These are phyloP conservation scores for Arabidopsis suecica DNA, from an alignment of 345 rosid species.

Conservation along the genomic window DNA sequence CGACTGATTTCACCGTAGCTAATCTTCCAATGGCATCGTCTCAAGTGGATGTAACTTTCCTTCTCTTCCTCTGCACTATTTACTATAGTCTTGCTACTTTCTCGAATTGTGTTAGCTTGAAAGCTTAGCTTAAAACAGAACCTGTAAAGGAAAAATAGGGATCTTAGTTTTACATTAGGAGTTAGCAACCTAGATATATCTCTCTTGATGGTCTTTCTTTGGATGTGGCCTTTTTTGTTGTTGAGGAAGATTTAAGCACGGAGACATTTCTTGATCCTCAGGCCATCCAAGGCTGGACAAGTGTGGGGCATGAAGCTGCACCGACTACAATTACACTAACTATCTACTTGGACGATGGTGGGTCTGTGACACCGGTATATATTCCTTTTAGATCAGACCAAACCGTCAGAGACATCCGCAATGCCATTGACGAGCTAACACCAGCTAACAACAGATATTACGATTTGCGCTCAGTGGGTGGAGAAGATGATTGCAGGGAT, in stretches of 20 bases:
- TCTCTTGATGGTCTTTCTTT: conserved; percentile 21
- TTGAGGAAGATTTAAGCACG: conserved; percentile 8
- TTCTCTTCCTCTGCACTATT: conserved; percentile 18
- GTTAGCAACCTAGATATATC: not conserved
- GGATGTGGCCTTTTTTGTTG: conserved; percentile 1
- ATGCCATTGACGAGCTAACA: not conserved
- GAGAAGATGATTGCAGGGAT: not conserved
- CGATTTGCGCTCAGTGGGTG: not conserved
- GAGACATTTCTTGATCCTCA: not conserved
- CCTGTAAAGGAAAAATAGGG: not conserved
- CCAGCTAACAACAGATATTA: not conserved
- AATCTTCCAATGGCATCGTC: conserved; percentile 15
- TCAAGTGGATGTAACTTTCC: conserved; percentile 30
- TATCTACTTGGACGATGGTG: not conserved
- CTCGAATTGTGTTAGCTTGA: not conserved
- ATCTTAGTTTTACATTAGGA: conserved; percentile 1
- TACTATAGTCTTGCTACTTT: conserved; percentile 7
- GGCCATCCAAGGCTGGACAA: not conserved
- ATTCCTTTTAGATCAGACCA: conserved; percentile 8
- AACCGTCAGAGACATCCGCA: conserved; percentile 39
- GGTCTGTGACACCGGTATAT: not conserved
- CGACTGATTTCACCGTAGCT: conserved; percentile 2
- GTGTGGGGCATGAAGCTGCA: not conserved
- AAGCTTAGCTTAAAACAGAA: conserved; percentile 17
- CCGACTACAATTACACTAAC: not conserved